Percentiles rank a stretch among this genome's conserved stretches.
Evolutionary conservation across 2,329 filamentous ascomycete genomes (phyloP).

Genomic region (Alternaria sp.): DNA sequence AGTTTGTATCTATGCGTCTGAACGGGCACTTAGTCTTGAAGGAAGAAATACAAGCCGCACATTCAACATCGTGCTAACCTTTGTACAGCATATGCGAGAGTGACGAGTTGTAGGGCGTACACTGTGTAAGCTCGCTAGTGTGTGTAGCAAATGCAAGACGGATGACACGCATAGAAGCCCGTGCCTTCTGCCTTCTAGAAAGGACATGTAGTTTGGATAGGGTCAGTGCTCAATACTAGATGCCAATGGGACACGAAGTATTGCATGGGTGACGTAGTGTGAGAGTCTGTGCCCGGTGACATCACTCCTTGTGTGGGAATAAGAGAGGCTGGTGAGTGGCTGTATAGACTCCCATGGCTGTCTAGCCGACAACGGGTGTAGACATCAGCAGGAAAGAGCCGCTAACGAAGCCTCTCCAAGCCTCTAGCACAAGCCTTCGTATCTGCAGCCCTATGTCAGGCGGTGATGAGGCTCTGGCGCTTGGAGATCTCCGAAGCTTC

Average conservation of each 20-base stretch:
- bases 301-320: background rate
- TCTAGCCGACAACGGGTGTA: background rate
- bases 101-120: background rate
- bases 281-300: background rate
- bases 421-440: background rate
- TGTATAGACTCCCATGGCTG: background rate
- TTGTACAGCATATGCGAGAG: background rate
- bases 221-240: background rate
- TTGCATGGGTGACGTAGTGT: background rate
- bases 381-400: background rate
- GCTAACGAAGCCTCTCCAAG: background rate
- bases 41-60: background rate
- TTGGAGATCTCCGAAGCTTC: background rate
- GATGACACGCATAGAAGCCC: background rate
- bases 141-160: background rate
- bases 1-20: background rate
- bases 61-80: background rate
- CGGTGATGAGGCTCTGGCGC: conserved; percentile 1
- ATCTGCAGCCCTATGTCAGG: conserved; percentile 3
- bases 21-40: background rate
- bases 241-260: background rate
- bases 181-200: background rate
- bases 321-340: background rate
- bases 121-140: background rate
- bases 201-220: background rate